These are phyloP conservation scores for Pythium sukuiense DNA, from an alignment of 352 stramenopile species.

Conservation along the genomic window DNA sequence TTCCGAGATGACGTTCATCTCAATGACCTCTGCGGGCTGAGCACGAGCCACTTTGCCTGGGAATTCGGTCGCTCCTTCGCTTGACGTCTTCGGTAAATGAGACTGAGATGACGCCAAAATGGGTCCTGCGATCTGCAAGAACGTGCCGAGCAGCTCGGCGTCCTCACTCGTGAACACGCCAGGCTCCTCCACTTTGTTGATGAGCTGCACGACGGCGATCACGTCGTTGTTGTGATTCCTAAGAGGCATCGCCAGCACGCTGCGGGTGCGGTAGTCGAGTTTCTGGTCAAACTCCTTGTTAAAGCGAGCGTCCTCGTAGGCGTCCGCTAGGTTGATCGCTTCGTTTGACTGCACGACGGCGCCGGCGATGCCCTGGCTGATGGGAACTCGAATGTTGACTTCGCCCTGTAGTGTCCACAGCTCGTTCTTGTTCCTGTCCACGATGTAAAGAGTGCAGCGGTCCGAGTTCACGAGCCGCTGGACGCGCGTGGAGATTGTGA, in stretches of 20 bases:
- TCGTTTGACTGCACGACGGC: slow-evolving; percentile 69
- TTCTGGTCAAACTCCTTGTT: slow-evolving; percentile 91
- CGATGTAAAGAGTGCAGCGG: slow-evolving; percentile 91
- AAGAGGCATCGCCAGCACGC: slow-evolving; percentile 87
- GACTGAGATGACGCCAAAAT: slow-evolving; percentile 88
- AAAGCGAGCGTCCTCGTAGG: slow-evolving; percentile 87
- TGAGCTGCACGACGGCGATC: slow-evolving; percentile 88
- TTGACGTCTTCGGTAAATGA: slow-evolving; percentile 57
- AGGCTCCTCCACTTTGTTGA: slow-evolving; percentile 80
- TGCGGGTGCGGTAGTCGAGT: slow-evolving; percentile 83
- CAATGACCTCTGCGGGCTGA: slow-evolving; percentile 46
- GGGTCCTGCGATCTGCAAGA: slow-evolving; percentile 86
- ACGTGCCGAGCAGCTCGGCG: slow-evolving; percentile 83
- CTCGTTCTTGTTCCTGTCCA: slow-evolving; percentile 88
- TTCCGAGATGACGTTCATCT: slow-evolving; percentile 84
- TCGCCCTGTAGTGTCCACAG: slow-evolving; percentile 90
- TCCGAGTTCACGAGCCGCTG: slow-evolving; percentile 89
- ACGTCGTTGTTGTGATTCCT: slow-evolving; percentile 67
- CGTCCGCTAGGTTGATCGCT: slow-evolving; percentile 81
- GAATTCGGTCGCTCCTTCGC: slow-evolving; percentile 61
- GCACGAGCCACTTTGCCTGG: slow-evolving; percentile 46
- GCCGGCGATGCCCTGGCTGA: slow-evolving; percentile 85
- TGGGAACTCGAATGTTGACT: slow-evolving; percentile 85
- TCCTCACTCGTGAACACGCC: slow-evolving; percentile 86
- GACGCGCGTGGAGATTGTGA: slow-evolving; percentile 89